Evolutionary conservation across 1,284 basidiomycete genomes (phyloP), one percentile per base, ranked within the genome.

Genomic region (Cutaneotrichosporon mucoides): DNA sequence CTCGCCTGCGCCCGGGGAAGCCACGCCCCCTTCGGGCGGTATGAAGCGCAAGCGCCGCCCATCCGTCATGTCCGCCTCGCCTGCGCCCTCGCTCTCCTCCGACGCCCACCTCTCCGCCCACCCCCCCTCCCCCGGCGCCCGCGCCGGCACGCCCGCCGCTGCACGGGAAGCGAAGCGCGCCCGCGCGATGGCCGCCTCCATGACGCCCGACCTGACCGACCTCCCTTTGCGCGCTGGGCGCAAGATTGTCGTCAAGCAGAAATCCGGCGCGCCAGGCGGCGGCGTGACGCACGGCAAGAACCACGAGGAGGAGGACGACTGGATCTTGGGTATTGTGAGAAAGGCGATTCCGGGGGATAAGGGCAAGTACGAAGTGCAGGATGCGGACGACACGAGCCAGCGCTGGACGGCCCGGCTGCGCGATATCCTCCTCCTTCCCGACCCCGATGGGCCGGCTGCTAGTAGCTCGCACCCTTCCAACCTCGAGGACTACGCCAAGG

Each of bases 371-470:
- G 68, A 69, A 7, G 75, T 78, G 12, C 66, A 73, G 42, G 76
- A 78, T 59, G 71, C 69, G 35, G 76, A 77, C 59, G 70, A 71
- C 59, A 68, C 62, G 5, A 66, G 45, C 62, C 67, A 68, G 40
- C 68, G 69, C 41, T 81, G 75, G 71, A 73, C 76, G 42, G 80
- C 80, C 8, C 80, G 77, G 0, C 66, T 81, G 24, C 74, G 76
- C 47, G 73, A 72, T 5, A 76, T 82, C 60, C 78, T 82, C 43
- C 78, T 79, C 2, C 72, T 82, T 0, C 80, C 81, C 0, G 79
- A 81, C 55, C 70, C 72, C 5, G 56, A 57, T 5, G 68, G 74
- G 3, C 66, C 76, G 9, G 54, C 71, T n/a, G 53, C 64, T 33
- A 64, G 70, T 5, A 67, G 71, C 0, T 73, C 76, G 1, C 79